Evolutionary conservation across 2,329 filamentous ascomycete species (phyloP), one percentile per base, ranked within the genome.

Genomic region (Beauveria pseudobassiana): DNA sequence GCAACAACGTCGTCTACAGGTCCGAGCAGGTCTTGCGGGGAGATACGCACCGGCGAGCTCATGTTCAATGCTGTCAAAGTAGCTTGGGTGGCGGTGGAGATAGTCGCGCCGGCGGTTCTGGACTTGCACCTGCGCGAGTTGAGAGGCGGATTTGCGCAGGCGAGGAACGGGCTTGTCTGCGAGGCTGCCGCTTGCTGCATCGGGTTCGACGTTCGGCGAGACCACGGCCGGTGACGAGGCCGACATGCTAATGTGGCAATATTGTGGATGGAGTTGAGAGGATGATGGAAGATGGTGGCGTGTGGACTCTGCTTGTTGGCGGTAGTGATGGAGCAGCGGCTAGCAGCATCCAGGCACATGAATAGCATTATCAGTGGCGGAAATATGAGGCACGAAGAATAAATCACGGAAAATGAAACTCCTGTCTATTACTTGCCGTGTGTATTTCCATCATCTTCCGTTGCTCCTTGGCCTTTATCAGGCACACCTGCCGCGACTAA

Each of bases 101-200:
- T 91, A 96, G 68, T 87, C 86, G 66, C 89, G 87, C 16, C 91
- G 84, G 56, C 91, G 82, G 74, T 96, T 96, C 74, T 89, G 91
- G 28, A 84, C 76, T 40, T 80, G 77, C 55, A 91, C 82, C 53
- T 77, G 77, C 4, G 75, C 75, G 5, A 70, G 64, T 52, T 75
- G 73, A 26, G 75, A 70, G 1, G 76, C 72, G 1, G 81, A 77
- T 63, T 71, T 77, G 1, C 74, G 73, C 1, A 75, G 74, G 24
- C 80, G 76, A 5, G 80, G 81, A 10, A 73, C 71, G 0, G 80
- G 80, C 63, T 70, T 76, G 14, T 73, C 70, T 9, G 48, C 62
- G 34, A 38, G 34, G 12, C 34, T 14, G 63, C 8, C 45, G 28
- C 4, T 46, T 7, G 24, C 20, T 45, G 48, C 18, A 16, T 3